Evolutionary conservation across 176 grass and related monocot genomes (phyloP), one percentile per base, ranked within the genome.

Genomic region (Lolium perenne): DNA sequence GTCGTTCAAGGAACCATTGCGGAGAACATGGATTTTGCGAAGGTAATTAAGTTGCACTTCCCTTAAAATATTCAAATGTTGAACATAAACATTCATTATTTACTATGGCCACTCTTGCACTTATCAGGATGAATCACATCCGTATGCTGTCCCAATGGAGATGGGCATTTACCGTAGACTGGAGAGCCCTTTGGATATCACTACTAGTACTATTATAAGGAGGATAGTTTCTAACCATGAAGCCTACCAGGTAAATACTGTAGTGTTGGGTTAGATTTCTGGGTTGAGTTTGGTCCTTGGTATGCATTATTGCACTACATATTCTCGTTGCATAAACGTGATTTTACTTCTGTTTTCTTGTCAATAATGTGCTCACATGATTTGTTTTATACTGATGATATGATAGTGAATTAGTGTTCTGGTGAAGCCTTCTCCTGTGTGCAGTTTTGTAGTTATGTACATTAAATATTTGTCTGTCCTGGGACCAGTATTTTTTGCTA

Each of bases 191-290:
- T 81, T 95, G 88, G 91, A 95, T 63, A 94, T 95, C 45, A 95
- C 93, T 49, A 98, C 96, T 54, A 98, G 96, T 81, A 98, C 96
- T 71, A 98, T 98, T 57, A 98, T 95, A 66, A 98, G 82, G 89
- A 89, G 96, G 84, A 98, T 98, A 84, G 96, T 98, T 92, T 64
- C 90, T 79, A 98, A 98, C 88, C 96, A 98, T 40, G 96, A 98
- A 91, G 91, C 93, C 32, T 98, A 91, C 88, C 93, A 95, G 96
- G 96, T 98, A 91, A 64, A 23, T 82, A 55, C 29, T 2, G 9
- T 73, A 74, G 60, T 23, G 64, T 51, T 80, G 68, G 23, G 26
- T 61, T 16, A 61, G 41, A 68, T 78, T 26, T 29, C 7, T 41
- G 20, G 12, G 21, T 46, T 41, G 38, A 71, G 16, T 70, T 69